These are phyloP conservation scores for Hyaloscypha finlandica DNA, from an alignment of 495 filamentous ascomycete genomes.

Conservation along the genomic window DNA sequence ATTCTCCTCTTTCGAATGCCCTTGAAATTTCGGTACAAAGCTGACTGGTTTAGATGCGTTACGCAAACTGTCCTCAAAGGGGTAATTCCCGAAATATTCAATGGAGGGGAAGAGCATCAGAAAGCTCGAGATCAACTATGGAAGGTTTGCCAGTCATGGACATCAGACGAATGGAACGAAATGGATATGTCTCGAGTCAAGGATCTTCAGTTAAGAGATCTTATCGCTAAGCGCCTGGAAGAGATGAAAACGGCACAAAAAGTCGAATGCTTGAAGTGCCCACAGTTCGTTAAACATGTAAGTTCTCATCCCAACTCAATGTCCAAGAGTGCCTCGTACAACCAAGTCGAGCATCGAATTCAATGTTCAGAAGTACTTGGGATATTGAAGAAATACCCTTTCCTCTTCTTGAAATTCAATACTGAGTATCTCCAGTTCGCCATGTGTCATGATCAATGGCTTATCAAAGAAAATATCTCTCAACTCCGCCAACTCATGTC, in stretches of 20 bases:
- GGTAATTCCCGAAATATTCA: conserved; percentile 53
- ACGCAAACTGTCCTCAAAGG: conserved; percentile 72
- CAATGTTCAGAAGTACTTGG: too few species aligned
- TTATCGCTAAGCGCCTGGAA: conserved; percentile 65
- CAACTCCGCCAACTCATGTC: conserved; percentile 85
- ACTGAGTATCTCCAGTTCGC: conserved; percentile 57
- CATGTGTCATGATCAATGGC: conserved; percentile 93
- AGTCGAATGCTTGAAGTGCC: conserved; percentile 64
- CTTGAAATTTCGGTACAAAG: background rate
- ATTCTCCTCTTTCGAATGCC: background rate
- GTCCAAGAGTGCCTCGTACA: background rate
- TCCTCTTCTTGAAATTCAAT: background rate
- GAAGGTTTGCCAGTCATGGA: conserved; percentile 69
- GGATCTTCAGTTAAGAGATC: conserved; percentile 72
- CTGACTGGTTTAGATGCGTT: conserved; percentile 42
- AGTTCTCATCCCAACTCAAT: conserved; percentile 35
- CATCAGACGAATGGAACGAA: conserved; percentile 76
- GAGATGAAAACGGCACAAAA: conserved; percentile 59
- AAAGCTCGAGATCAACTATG: conserved; percentile 61
- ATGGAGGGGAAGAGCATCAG: conserved; percentile 41
- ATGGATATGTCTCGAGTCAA: conserved; percentile 78
- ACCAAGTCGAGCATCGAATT: background rate
- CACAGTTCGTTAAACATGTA: conserved; percentile 82
- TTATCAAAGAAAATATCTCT: conserved; percentile 86
- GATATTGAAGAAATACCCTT: too few species aligned